These are phyloP conservation scores for Populus hybrid DNA, from an alignment of 441 rosid genomes.

Conservation along the genomic window DNA sequence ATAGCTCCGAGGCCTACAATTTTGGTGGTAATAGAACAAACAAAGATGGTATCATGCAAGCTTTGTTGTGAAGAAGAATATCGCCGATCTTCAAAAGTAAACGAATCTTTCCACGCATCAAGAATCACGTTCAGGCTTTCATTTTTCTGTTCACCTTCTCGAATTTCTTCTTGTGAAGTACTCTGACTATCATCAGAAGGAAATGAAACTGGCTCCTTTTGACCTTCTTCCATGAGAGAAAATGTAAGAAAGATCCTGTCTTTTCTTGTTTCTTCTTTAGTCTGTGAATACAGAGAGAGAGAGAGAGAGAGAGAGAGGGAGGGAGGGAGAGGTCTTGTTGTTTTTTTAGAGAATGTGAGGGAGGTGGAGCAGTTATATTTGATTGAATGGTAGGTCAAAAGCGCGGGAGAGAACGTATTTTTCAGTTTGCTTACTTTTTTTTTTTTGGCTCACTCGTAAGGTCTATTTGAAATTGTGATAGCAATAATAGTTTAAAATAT, in stretches of 20 bases:
- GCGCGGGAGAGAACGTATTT: not conserved
- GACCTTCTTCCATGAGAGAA: not conserved
- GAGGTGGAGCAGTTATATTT: not conserved
- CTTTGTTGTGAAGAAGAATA: conserved; percentile 18
- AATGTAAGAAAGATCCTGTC: not conserved
- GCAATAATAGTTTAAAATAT: too few relatives aligned
- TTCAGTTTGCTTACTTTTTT: too few relatives aligned
- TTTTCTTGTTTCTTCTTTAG: not conserved
- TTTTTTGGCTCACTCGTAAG: too few relatives aligned
- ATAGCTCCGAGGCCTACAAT: conserved; percentile 54
- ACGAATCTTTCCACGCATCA: conserved; percentile 6
- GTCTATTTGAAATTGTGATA: too few relatives aligned
- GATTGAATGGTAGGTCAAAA: not conserved
- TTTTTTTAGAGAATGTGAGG: not conserved
- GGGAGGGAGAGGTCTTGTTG: not conserved
- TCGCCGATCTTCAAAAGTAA: conserved; percentile 1
- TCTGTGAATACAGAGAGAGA: not conserved
- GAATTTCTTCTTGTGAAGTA: conserved; percentile 18
- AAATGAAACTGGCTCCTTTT: not conserved
- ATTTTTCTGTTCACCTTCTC: conserved; percentile 22
- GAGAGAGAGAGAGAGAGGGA: not conserved
- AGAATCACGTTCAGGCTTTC: conserved; percentile 21
- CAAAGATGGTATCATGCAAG: conserved; percentile 44
- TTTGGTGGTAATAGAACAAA: conserved; percentile 67
- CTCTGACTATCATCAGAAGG: not conserved